Percentiles rank a stretch among this genome's conserved stretches.
These are phyloP conservation scores for Nigrospora oryzae DNA, from an alignment of 2,329 filamentous ascomycete species.

Conservation along the genomic window DNA sequence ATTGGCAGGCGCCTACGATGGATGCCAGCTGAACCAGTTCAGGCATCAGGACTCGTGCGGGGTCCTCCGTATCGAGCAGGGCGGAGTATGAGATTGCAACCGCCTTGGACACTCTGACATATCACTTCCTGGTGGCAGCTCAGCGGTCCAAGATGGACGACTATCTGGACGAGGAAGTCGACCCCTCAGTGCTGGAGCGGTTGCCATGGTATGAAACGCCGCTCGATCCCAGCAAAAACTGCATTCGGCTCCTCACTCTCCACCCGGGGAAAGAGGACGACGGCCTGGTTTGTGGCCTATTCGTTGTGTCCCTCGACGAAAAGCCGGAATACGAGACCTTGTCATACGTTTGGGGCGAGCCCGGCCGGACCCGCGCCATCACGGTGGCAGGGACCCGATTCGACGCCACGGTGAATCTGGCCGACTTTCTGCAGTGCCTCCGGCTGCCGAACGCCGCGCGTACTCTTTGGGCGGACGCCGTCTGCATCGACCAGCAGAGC, in stretches of 20 bases:
- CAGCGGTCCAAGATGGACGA: not conserved
- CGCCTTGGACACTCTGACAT: no score
- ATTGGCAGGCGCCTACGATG: no score
- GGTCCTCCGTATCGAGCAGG: no score
- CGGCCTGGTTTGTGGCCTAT: not conserved
- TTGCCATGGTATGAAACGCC: not conserved
- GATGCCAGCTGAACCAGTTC: no score
- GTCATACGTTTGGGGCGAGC: not conserved
- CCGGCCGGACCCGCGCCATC: not conserved
- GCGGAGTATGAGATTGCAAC: no score
- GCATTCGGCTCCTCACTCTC: not conserved
- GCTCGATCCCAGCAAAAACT: not conserved
- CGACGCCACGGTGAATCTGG: not conserved
- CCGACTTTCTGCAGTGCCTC: not conserved
- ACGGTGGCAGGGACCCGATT: not conserved
- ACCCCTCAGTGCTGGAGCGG: not conserved
- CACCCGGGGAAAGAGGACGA: not conserved
- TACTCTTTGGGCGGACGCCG: not conserved
- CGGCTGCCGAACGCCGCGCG: not conserved
- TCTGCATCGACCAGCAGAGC: not conserved
- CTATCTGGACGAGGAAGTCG: not conserved
- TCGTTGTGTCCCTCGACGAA: not conserved
- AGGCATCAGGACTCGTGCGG: no score
- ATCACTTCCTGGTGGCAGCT: no score
- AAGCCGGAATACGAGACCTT: not conserved